Evolutionary conservation across 768 basidiomycete species (phyloP), one percentile per base, ranked within the genome.

Genomic region (Daedalea quercina): DNA sequence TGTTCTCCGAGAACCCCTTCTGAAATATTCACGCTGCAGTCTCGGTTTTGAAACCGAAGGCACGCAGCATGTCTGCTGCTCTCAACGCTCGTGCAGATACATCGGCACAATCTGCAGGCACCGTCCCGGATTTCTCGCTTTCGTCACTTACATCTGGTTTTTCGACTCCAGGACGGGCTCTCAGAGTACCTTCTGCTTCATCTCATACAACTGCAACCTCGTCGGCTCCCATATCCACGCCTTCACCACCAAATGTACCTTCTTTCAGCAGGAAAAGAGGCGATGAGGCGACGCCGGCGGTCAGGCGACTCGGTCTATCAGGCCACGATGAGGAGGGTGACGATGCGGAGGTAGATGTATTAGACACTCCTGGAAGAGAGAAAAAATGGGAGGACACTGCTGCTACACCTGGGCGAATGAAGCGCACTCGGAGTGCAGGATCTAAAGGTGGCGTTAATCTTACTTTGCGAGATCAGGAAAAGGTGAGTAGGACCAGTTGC

Each of bases 391-490:
- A 41, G 6, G 62, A 61, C n/a, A 42, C 28, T 2, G 46, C 57
- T 2, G 57, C 56, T 11, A 50, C 47, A 15, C 55, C 59, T 8
- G 60, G 59, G 7, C 59, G 60, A 12, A 45, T 50, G 33, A 53
- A 51, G 20, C 62, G 62, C 9, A 63, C 60, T 8, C 57, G 57
- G 19, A 60, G 59, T 28, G 28, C 54, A 15, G 56, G 54, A 15
- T 50, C 52, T 9, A 65, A 65, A 54, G 62, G 62, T 4, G 59
- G 60, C 9, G 43, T 63, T 11, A 72, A 75, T 15, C 78, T 96
- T 59, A 95, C 94, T 0, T 76, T 99, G 13, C 80, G 94, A 8
- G 95, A 98, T 66, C 95, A 99, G 68, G 94, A 98, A 71, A 95
- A 97, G 79, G 95, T 91, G 59, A 48, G 75, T 64, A 11, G 4